Conservation (phyloP, 352 stramenopile species). For the Phytopythium montanum region DNA sequence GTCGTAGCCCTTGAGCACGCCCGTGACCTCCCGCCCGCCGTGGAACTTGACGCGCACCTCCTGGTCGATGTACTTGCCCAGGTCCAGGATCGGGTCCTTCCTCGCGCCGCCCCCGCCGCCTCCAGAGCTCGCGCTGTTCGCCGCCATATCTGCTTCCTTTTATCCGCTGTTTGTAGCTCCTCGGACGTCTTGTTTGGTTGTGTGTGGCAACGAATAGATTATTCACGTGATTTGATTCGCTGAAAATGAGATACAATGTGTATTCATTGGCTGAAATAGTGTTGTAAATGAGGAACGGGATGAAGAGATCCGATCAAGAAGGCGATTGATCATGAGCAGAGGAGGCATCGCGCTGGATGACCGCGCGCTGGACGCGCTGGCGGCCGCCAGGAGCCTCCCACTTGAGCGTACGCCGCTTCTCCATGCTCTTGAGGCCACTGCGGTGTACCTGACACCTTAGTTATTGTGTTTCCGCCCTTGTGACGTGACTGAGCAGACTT, state of each 20-base stretch:
- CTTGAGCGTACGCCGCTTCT: slow-evolving; percentile 28
- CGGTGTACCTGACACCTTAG: no score
- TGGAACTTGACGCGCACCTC: slow-evolving; percentile 94
- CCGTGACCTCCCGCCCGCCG: slow-evolving; percentile 90
- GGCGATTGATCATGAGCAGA: slow-evolving; percentile 22
- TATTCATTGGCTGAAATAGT: slow-evolving; percentile 6
- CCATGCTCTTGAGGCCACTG: no score
- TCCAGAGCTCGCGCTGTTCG: slow-evolving; percentile 33
- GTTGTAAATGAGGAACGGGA: neutral
- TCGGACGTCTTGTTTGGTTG: neutral
- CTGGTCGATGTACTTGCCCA: slow-evolving; percentile 95
- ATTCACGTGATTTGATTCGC: slow-evolving; percentile 14
- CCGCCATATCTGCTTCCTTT: slow-evolving; percentile 47
- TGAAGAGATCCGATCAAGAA: slow-evolving; percentile 3
- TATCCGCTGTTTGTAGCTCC: neutral
- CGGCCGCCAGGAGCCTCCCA: slow-evolving; percentile 26
- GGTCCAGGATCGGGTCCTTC: slow-evolving; percentile 91
- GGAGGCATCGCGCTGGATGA: slow-evolving; percentile 54
- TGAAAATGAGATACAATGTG: neutral
- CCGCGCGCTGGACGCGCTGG: slow-evolving; percentile 50
- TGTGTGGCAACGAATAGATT: neutral
- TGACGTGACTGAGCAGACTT: slow-evolving; percentile 36
- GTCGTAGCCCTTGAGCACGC: slow-evolving; percentile 95
- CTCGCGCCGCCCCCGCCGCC: slow-evolving; percentile 15
- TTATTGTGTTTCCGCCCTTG: neutral